Conservation (phyloP, 257 asterid genomes). For the Nyctanthes arbortristis region DNA sequence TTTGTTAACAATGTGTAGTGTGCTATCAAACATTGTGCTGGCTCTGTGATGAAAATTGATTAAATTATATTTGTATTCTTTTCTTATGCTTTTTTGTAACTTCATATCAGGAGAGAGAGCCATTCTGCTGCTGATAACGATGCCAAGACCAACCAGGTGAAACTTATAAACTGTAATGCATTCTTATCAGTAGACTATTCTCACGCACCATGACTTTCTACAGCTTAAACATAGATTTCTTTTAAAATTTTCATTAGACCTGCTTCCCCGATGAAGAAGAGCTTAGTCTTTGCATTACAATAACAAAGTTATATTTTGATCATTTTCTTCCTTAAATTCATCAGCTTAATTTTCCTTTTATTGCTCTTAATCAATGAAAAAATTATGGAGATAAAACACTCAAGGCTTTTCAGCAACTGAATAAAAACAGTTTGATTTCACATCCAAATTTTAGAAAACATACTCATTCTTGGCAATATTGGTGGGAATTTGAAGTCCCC, state of each 20-base stretch:
- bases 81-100: constrained; percentile 17
- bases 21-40: background rate
- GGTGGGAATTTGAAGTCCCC: background rate
- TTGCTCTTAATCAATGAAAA: background rate
- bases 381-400: background rate
- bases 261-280: background rate
- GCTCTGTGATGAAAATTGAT: background rate
- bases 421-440: background rate
- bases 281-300: background rate
- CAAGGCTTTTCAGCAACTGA: background rate
- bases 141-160: constrained; percentile 53
- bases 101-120: constrained; percentile 30
- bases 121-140: constrained; percentile 31
- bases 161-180: constrained; percentile 14
- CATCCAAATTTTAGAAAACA: background rate
- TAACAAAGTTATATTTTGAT: background rate
- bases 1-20: background rate
- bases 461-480: constrained; percentile 1
- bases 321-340: background rate
- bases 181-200: constrained; percentile 9
- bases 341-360: background rate
- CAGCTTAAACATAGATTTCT: background rate
- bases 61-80: constrained; percentile 17
- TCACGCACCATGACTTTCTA: background rate
- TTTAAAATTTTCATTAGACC: background rate